Conservation (phyloP, 306 rosid species). For the Trifolium dubium region DNA sequence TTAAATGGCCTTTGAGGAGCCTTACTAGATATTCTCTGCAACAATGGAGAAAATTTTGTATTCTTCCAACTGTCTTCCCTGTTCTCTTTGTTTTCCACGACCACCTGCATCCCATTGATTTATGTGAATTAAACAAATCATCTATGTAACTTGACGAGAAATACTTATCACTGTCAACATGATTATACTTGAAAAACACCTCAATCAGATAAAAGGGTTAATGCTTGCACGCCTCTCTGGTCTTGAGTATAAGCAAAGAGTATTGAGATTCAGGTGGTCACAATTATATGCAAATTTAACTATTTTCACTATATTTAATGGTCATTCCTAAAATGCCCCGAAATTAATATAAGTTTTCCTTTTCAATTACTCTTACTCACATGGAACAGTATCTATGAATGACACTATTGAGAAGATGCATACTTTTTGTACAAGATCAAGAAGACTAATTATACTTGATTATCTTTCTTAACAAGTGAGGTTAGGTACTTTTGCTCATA, state of each 20-base stretch:
- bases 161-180: slow-evolving; percentile 21
- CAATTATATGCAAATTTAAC: slow-evolving; percentile 1
- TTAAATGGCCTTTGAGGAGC: slow-evolving; percentile 65
- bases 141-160: background rate
- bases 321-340: background rate
- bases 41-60: slow-evolving; percentile 57
- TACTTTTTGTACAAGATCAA: background rate
- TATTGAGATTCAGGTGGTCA: background rate
- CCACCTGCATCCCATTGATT: slow-evolving; percentile 55
- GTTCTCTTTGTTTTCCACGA: slow-evolving; percentile 57
- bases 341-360: background rate
- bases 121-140: slow-evolving; percentile 27
- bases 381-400: slow-evolving; percentile 1
- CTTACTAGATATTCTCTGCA: slow-evolving; percentile 65
- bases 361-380: background rate
- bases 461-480: background rate
- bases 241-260: background rate
- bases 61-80: slow-evolving; percentile 56
- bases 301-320: background rate
- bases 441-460: background rate
- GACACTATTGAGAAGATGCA: background rate
- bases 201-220: background rate
- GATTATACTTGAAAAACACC: slow-evolving; percentile 13
- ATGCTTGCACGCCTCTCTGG: background rate
- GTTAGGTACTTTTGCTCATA: background rate